phyloP scores from a whole-genome alignment of 192 early-diverging fungal species.

The Cladochytrium replicatum region DNA sequence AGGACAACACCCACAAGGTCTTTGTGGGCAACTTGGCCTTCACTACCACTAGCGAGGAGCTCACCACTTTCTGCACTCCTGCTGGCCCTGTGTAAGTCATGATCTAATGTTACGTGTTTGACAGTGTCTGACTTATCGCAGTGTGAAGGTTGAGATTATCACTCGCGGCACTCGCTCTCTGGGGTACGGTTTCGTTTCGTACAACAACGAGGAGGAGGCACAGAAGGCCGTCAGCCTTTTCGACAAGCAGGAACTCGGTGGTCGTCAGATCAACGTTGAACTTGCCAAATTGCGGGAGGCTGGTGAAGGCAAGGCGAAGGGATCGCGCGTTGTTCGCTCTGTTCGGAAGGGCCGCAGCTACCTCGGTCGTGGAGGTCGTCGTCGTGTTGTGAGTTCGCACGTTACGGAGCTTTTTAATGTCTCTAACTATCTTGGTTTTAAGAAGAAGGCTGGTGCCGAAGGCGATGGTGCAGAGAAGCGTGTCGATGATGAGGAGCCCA shows the following conservation, averaged over 20 bases:
- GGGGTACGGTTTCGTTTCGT: constrained; percentile 93
- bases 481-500: neutral
- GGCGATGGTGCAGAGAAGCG: constrained; percentile 6
- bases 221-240: constrained; percentile 59
- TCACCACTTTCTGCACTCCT: constrained; percentile 63
- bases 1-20: constrained; percentile 56
- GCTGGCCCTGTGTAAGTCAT: constrained; percentile 67
- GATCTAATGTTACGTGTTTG: neutral
- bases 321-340: constrained; percentile 15
- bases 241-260: constrained; percentile 45
- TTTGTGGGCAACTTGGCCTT: constrained; percentile 96
- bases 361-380: too few relatives aligned
- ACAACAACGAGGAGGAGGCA: constrained; percentile 56
- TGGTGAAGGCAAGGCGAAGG: constrained; percentile 15
- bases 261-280: constrained; percentile 87
- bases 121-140: constrained; percentile 15
- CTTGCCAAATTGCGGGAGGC: constrained; percentile 56
- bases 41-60: constrained; percentile 68
- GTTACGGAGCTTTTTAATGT: too few relatives aligned
- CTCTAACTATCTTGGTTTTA: too few relatives aligned
- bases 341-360: constrained; percentile 14
- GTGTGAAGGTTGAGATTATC: constrained; percentile 69
- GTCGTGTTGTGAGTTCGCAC: too few relatives aligned
- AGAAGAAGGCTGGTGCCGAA: constrained; percentile 8
- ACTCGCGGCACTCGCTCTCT: constrained; percentile 68